A percentile compares a stretch with the other conserved stretches of the same genome.
phyloP scores from a whole-genome alignment of 2,329 filamentous ascomycete genomes.

The Trichophaea hybrida region DNA sequence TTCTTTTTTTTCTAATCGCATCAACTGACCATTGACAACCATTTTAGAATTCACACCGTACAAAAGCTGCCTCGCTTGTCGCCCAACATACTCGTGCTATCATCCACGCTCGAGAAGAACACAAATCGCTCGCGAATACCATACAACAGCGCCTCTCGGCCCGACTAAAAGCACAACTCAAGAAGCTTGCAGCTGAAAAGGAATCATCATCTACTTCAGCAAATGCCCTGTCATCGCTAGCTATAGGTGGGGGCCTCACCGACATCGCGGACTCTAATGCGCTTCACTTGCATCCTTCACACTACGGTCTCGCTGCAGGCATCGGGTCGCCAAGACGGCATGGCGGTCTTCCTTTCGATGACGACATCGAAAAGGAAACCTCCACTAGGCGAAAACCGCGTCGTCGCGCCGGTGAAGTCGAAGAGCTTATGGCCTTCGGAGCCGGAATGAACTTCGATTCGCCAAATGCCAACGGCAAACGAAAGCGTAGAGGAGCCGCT shows the following conservation, averaged over 20 bases:
- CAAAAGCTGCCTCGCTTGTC: slow-evolving; percentile 45
- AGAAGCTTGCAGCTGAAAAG: slow-evolving; percentile 49
- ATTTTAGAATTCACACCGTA: slow-evolving; percentile 47
- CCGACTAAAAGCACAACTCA: slow-evolving; percentile 49
- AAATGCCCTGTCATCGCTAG: slow-evolving; percentile 16
- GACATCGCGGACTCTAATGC: slow-evolving; percentile 54
- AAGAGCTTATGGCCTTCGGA: slow-evolving; percentile 19
- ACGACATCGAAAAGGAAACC: slow-evolving; percentile 13
- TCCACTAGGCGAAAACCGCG: slow-evolving; percentile 42
- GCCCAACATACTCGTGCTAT: slow-evolving; percentile 48
- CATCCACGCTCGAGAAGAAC: slow-evolving; percentile 49
- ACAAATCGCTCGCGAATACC: slow-evolving; percentile 44
- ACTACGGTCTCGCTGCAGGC: slow-evolving; percentile 44
- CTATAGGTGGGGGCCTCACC: slow-evolving; percentile 36
- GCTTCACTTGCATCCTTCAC: slow-evolving; percentile 51
- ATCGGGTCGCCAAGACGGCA: slow-evolving; percentile 17
- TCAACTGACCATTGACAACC: slow-evolving; percentile 11
- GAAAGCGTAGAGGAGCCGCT: slow-evolving; percentile 27
- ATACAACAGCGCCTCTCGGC: slow-evolving; percentile 55
- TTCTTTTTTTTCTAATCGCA: slow-evolving; percentile 1
- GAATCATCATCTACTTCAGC: slow-evolving; percentile 32
- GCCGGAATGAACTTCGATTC: slow-evolving; percentile 22
- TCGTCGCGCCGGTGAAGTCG: slow-evolving; percentile 30
- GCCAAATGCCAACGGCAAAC: slow-evolving; percentile 43
- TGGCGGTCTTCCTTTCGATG: slow-evolving; percentile 2